phyloP scores from a whole-genome alignment of 1,284 basidiomycete species.

The Fomitiporia mediterranea region DNA sequence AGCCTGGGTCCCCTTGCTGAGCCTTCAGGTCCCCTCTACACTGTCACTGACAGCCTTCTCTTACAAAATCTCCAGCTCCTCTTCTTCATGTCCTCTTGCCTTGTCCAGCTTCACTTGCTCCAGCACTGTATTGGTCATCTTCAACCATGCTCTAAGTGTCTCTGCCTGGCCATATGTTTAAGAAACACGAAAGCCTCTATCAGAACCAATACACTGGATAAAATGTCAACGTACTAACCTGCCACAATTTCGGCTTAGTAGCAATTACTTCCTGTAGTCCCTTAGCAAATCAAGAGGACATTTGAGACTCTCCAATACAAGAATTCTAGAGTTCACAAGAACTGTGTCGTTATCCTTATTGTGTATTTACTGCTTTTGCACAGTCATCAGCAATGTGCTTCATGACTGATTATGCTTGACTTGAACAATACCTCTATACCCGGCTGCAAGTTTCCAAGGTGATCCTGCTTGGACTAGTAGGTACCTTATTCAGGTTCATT shows the following conservation, averaged over 20 bases:
- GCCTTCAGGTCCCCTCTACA: too few species aligned
- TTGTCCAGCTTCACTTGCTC: constrained; percentile 29
- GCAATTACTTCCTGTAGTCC: constrained; percentile 64
- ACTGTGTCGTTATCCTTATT: constrained; percentile 9
- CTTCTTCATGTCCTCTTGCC: constrained; percentile 15
- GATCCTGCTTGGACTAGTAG: too few species aligned
- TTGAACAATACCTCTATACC: too few species aligned
- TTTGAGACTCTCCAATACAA: constrained; percentile 55
- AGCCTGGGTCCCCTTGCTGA: too few species aligned
- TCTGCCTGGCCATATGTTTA: constrained; percentile 34
- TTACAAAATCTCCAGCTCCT: background rate
- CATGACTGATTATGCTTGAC: too few species aligned
- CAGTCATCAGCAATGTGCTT: too few species aligned
- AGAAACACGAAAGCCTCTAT: constrained; percentile 27
- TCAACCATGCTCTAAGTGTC: constrained; percentile 32
- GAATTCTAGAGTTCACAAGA: constrained; percentile 68
- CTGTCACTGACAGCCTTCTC: background rate
- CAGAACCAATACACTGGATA: too few species aligned
- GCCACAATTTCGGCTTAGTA: constrained; percentile 58
- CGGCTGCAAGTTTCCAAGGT: too few species aligned
- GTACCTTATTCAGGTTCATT: too few species aligned
- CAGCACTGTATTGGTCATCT: constrained; percentile 34
- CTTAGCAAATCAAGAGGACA: constrained; percentile 56
- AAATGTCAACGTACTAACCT: constrained; percentile 39
- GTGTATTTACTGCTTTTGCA: constrained; percentile 12